phyloP scores from a whole-genome alignment of 2,329 filamentous ascomycete species.

The Aspergillus pseudotamarii region DNA sequence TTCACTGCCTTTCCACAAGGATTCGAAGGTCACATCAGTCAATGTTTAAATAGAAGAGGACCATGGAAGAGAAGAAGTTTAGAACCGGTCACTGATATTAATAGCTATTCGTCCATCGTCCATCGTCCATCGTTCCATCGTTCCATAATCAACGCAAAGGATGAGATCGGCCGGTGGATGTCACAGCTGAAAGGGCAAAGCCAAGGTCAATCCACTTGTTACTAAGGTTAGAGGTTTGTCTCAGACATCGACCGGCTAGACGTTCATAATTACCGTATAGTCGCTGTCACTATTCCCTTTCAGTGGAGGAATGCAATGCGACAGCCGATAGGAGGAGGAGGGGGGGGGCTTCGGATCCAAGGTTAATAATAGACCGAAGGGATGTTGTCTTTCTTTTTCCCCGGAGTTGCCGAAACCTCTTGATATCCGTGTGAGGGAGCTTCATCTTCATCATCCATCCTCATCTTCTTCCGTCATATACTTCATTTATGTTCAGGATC shows the following conservation, averaged over 20 bases:
- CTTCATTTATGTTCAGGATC: neutral
- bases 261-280: slow-evolving; percentile 11
- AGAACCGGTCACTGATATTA: neutral
- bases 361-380: neutral
- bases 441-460: neutral
- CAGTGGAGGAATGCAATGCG: slow-evolving; percentile 3
- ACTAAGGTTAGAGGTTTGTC: slow-evolving; percentile 26
- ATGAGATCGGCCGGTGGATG: slow-evolving; percentile 20
- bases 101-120: neutral
- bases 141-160: slow-evolving; percentile 23
- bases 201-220: slow-evolving; percentile 18
- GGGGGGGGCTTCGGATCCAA: neutral
- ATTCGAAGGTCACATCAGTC: neutral
- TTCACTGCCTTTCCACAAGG: neutral
- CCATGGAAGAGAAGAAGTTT: neutral
- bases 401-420: neutral
- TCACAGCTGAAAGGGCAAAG: slow-evolving; percentile 17
- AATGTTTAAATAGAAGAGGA: neutral
- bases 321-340: neutral
- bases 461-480: neutral
- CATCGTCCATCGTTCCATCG: neutral
- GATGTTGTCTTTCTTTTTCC: neutral
- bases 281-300: slow-evolving; percentile 14
- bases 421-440: neutral
- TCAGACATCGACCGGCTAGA: slow-evolving; percentile 21